phyloP scores from a whole-genome alignment of 768 basidiomycete species.

The Tricholoma matsutake region DNA sequence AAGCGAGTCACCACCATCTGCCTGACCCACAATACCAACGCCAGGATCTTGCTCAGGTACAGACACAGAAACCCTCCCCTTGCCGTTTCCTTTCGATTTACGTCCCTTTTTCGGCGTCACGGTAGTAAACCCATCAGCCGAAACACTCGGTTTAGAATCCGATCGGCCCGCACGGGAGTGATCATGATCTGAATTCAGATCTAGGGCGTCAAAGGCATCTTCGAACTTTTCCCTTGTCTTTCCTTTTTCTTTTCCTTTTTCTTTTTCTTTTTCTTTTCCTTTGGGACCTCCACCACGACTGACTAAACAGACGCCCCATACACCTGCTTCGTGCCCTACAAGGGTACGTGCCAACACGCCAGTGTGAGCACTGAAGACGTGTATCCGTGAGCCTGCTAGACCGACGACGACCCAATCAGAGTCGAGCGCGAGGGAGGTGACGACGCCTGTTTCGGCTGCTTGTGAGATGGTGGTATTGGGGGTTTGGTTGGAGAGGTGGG shows the following conservation, averaged over 20 bases:
- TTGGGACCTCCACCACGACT: conserved; percentile 25
- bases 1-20: conserved; percentile 6
- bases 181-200: not conserved
- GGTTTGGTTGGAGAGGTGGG: not conserved
- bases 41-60: not conserved
- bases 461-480: not conserved
- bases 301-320: conserved; percentile 87
- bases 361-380: conserved; percentile 77
- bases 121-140: not conserved
- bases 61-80: not conserved
- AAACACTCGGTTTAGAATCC: not conserved
- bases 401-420: conserved; percentile 83
- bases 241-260: not conserved
- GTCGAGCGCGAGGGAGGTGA: conserved; percentile 87
- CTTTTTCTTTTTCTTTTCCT: conserved; percentile 39
- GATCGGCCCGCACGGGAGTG: not conserved
- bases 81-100: not conserved
- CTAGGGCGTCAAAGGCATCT: not conserved
- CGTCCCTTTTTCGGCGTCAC: conserved; percentile 3
- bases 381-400: conserved; percentile 80
- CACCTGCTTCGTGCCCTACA: conserved; percentile 83
- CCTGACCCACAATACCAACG: conserved; percentile 7
- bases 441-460: conserved; percentile 51
- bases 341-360: conserved; percentile 78
- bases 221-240: not conserved